Evolutionary conservation across 257 asterid genomes (phyloP), one percentile per base, ranked within the genome.

Genomic region (Capsicum pubescens): DNA sequence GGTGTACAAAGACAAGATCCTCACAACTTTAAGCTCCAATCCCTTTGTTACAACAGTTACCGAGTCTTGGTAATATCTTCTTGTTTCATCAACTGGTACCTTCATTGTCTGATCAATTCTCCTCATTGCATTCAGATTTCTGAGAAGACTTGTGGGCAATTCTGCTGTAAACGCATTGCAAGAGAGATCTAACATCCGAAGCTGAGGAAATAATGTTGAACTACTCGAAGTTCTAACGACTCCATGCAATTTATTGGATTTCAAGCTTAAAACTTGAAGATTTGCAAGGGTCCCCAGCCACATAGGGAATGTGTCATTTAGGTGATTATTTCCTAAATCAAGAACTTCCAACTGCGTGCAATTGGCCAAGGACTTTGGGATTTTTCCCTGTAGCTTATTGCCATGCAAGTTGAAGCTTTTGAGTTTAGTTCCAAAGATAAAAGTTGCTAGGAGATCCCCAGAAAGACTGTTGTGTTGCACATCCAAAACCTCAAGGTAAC

Each of bases 341-440:
- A 61, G 36, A 61, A 61, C 68, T 19, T 61, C 36, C 14, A 61
- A 61, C 36, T 61, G 32, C 17, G n/a, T 61, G 68, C 68, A 61
- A 61, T 61, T 61, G 26, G 26, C 64, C 64, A 59, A 59, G 64
- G 64, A 59, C 17, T 9, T 13, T 15, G 87, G 87, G 7, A 87
- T 0, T 50, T 82, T n/a, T 17, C 87, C 89, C 48, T 78, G 80
- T 2, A 87, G n/a, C 4, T 52, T 83, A 59, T 87, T 82, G 9
- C 57, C 57, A 39, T 70, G 79, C 57, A 70, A 42, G 79, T 44
- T 70, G 57, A 70, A 44, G 2, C 79, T 70, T 44, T 10, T 5
- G 9, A 82, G 84, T 5, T 21, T 3, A 64, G 54, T 64, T 55
- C 61, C 17, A 9, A 7, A 54, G 72, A 50, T 74, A 21, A 82